phyloP scores from a whole-genome alignment of 2,329 filamentous ascomycete species.

The Tolypocladium capitatum region DNA sequence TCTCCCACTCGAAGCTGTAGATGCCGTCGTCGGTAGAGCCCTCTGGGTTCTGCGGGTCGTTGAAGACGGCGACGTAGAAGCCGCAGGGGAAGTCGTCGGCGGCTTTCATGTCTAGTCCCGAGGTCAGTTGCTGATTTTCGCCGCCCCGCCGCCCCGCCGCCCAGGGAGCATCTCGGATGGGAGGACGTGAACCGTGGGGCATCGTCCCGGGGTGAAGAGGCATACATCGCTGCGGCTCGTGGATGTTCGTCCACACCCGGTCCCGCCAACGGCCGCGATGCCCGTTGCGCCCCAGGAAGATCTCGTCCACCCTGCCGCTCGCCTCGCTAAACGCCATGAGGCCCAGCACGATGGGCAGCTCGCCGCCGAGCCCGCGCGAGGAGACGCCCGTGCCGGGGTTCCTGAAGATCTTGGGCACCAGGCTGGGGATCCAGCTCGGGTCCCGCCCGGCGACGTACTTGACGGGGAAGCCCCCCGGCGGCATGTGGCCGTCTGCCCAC shows the following conservation, averaged over 20 bases:
- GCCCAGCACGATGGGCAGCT: slow-evolving; percentile 24
- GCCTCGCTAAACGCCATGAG: slow-evolving; percentile 23
- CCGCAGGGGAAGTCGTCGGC: slow-evolving; percentile 14
- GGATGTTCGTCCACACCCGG: slow-evolving; percentile 10
- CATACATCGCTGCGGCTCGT: slow-evolving; percentile 14
- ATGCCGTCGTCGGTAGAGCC: slow-evolving; percentile 14
- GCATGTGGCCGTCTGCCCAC: slow-evolving; percentile 7
- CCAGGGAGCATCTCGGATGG: no score
- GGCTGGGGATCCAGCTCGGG: slow-evolving; percentile 24
- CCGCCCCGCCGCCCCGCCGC: no score
- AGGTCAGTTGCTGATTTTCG: neutral
- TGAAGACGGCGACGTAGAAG: slow-evolving; percentile 20
- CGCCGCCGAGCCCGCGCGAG: slow-evolving; percentile 22
- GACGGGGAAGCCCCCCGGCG: slow-evolving; percentile 2
- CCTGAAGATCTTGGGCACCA: slow-evolving; percentile 20
- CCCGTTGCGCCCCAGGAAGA: slow-evolving; percentile 11
- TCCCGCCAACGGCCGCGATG: slow-evolving; percentile 11
- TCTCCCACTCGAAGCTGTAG: slow-evolving; percentile 13
- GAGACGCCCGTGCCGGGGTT: slow-evolving; percentile 2
- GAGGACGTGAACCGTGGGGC: no score
- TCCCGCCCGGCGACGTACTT: slow-evolving; percentile 18
- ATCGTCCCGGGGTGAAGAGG: no score
- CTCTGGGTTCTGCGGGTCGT: slow-evolving; percentile 15
- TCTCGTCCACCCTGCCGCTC: slow-evolving; percentile 4
- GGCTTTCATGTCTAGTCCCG: slow-evolving; percentile 10